Percentiles rank a stretch among this genome's conserved stretches.
Conservation (phyloP, 805 yeast genomes). For the Metschnikowia koreensis region DNA sequence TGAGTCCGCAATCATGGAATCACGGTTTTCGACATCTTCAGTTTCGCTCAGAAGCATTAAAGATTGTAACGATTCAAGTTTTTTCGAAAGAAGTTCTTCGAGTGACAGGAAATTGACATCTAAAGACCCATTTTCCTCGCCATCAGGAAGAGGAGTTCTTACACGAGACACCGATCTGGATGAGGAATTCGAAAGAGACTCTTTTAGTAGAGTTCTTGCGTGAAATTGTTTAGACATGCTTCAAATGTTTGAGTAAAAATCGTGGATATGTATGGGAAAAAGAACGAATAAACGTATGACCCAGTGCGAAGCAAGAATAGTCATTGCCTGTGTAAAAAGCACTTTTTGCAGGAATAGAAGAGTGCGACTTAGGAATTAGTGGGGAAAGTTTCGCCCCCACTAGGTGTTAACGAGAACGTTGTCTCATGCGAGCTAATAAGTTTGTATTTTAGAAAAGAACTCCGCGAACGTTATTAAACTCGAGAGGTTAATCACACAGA, state of each 20-base stretch:
- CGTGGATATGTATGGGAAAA: background rate
- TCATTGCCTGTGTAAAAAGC: slow-evolving; percentile 3
- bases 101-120: slow-evolving; percentile 35
- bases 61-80: slow-evolving; percentile 31
- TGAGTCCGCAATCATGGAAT: slow-evolving; percentile 21
- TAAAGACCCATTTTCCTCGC: slow-evolving; percentile 35
- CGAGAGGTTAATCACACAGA: too few relatives aligned
- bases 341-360: background rate
- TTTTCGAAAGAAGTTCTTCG: slow-evolving; percentile 34
- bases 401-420: background rate
- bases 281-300: background rate
- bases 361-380: background rate
- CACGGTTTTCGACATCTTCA: slow-evolving; percentile 19
- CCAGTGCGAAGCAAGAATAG: slow-evolving; percentile 12
- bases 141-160: slow-evolving; percentile 33
- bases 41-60: slow-evolving; percentile 16
- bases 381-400: background rate
- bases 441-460: too few relatives aligned
- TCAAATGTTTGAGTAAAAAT: background rate
- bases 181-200: slow-evolving; percentile 25
- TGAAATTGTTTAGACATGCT: slow-evolving; percentile 13
- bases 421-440: too few relatives aligned
- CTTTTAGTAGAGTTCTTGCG: slow-evolving; percentile 16
- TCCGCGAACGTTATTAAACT: too few relatives aligned
- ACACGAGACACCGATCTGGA: slow-evolving; percentile 34